These are phyloP conservation scores for Aspergillus glaucus DNA, from an alignment of 2,329 filamentous ascomycete species.

Conservation along the genomic window DNA sequence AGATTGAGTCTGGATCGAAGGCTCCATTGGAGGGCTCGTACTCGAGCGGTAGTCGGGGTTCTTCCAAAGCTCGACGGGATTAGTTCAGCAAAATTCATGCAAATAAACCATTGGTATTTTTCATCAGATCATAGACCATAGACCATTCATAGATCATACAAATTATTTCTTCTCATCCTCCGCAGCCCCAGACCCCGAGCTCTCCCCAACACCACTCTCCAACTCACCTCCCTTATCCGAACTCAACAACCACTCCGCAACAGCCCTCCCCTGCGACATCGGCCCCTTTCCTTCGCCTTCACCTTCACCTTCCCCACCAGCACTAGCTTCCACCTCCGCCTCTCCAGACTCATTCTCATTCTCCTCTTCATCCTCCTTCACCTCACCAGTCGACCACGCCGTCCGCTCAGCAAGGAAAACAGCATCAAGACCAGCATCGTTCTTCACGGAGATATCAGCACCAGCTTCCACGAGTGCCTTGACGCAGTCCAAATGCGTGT, in stretches of 20 bases:
- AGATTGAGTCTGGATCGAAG: constrained; percentile 33
- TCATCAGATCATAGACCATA: neutral
- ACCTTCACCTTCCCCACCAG: constrained; percentile 10
- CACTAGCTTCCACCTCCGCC: constrained; percentile 15
- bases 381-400: constrained; percentile 55
- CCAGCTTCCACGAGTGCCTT: constrained; percentile 70
- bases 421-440: constrained; percentile 76
- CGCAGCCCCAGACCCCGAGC: constrained; percentile 12
- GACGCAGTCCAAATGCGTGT: constrained; percentile 76
- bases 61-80: constrained; percentile 13
- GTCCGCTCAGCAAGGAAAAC: constrained; percentile 68
- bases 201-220: constrained; percentile 25
- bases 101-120: no score
- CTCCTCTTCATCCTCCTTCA: constrained; percentile 13
- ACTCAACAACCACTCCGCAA: constrained; percentile 38
- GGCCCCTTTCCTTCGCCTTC: constrained; percentile 10
- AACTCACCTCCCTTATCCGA: constrained; percentile 31
- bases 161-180: constrained; percentile 9
- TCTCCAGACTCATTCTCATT: constrained; percentile 14
- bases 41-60: constrained; percentile 8
- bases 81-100: neutral
- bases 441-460: constrained; percentile 70
- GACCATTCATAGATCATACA: neutral
- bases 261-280: constrained; percentile 32
- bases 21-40: constrained; percentile 16